Evolutionary conservation across 2,329 filamentous ascomycete species (phyloP).

Genomic region (Cladosporium sp.): DNA sequence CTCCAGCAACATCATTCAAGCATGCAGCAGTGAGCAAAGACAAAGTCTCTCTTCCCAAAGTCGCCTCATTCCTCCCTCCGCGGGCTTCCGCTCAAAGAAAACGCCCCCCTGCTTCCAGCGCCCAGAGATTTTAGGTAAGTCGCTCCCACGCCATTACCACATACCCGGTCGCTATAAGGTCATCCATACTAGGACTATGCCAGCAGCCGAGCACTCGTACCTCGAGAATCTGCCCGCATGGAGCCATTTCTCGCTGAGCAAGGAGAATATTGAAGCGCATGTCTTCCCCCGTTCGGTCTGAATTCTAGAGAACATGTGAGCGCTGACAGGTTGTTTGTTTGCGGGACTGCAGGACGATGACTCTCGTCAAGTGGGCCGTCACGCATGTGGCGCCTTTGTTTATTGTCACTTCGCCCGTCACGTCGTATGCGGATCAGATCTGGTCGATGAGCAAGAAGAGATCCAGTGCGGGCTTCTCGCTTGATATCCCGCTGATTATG

Average conservation of each 20-base stretch:
- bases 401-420: slow-evolving; percentile 62
- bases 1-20: not conserved
- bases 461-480: slow-evolving; percentile 63
- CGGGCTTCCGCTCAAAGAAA: slow-evolving; percentile 13
- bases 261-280: slow-evolving; percentile 14
- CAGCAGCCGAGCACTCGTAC: slow-evolving; percentile 3
- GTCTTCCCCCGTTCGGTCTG: not conserved
- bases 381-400: slow-evolving; percentile 41
- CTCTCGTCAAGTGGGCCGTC: slow-evolving; percentile 36
- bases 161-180: not conserved
- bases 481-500: slow-evolving; percentile 69
- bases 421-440: slow-evolving; percentile 67
- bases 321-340: slow-evolving; percentile 10
- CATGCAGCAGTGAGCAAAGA: slow-evolving; percentile 10
- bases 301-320: not conserved
- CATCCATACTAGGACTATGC: not conserved
- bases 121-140: slow-evolving; percentile 19
- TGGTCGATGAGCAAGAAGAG: slow-evolving; percentile 61
- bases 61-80: not conserved
- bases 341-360: slow-evolving; percentile 30
- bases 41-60: not conserved
- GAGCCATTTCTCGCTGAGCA: not conserved
- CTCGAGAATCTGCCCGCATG: slow-evolving; percentile 2
- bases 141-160: slow-evolving; percentile 3
- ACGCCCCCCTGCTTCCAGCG: slow-evolving; percentile 12